Base-by-base conservation (phyloP, 306 rosid genomes). In the Acacia confusa region DNA sequence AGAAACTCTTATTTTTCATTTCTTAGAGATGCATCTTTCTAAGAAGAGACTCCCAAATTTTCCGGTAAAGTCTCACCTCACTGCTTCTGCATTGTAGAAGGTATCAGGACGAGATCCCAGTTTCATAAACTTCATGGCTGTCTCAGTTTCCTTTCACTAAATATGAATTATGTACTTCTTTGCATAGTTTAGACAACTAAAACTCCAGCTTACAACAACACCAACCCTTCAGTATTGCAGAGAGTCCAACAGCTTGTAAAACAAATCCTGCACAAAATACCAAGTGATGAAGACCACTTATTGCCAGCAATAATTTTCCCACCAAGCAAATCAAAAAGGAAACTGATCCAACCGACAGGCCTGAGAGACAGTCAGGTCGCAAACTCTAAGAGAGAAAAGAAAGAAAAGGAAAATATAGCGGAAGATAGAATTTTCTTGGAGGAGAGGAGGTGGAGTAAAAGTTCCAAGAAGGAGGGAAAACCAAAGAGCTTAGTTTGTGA, bases 61-160 rank as follows among this genome's bases (percentile, higher is more conserved):
- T 66, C 9, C 5, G 22, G 53, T 68, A 32, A 63, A 53, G 15
- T 75, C 76, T 84, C 85, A 76, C 99, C 99, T 93, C 47, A 93
- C 87, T 75, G 97, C 91, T 75, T 93, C 97, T 8, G 90, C 44
- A 55, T 96, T 87, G 85, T 87, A 89, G 91, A 96, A 96, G 83
- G 97, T 92, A 86, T 96, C 99, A 13, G 98, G 98, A 74, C 97
- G 89, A 84, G 98, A 93, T 88, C 99, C 99, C 30, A 96, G 97
- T 84, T 96, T 96, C 99, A 96, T 96, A 82, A 96, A 96, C 97
- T 96, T 96, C 99, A 96, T 96, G 93, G 47, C 78, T 86, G 48
- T 78, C 69, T 70, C 85, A 81, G 76, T 76, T 19, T 63, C 40
- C 44, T 78, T 68, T 67, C 40, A 57, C 72, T 79, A 52, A 84